phyloP scores from a whole-genome alignment of 305 asterid species.

The Fraxinus platypoda region DNA sequence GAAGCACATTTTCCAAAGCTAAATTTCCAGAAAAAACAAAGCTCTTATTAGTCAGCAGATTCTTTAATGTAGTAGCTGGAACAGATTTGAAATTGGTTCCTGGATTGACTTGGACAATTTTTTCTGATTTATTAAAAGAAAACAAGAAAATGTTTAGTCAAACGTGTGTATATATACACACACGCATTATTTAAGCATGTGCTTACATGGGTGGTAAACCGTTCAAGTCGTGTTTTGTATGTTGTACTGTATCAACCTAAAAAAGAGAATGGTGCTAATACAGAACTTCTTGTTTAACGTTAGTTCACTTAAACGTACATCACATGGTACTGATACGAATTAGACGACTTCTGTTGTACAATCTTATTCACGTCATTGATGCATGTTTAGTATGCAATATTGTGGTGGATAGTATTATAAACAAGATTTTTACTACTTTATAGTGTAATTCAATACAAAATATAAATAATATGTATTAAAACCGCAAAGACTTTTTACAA shows the following conservation, averaged over 20 bases:
- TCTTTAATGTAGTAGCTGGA: constrained; percentile 20
- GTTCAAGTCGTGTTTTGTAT: background rate
- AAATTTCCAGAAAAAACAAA: background rate
- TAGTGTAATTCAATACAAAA: background rate
- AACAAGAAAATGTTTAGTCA: background rate
- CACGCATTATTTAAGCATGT: background rate
- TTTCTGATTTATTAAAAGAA: background rate
- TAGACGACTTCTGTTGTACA: background rate
- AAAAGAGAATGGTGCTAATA: background rate
- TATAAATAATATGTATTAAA: background rate
- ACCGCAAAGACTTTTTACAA: constrained; percentile 1
- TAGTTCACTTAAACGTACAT: background rate
- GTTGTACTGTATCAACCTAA: background rate
- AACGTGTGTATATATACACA: background rate
- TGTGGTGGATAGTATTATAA: no score
- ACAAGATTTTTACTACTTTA: background rate
- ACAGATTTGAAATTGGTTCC: background rate
- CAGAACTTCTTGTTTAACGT: background rate
- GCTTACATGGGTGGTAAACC: background rate
- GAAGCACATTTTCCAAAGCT: constrained; percentile 22
- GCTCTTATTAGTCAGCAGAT: constrained; percentile 14
- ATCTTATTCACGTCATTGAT: background rate
- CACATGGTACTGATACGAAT: background rate
- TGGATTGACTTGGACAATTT: background rate
- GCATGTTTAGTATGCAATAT: background rate